Evolutionary conservation across 2,329 filamentous ascomycete species (phyloP), one percentile per base, ranked within the genome.

Genomic region (Ceratocystis diversiconidia): DNA sequence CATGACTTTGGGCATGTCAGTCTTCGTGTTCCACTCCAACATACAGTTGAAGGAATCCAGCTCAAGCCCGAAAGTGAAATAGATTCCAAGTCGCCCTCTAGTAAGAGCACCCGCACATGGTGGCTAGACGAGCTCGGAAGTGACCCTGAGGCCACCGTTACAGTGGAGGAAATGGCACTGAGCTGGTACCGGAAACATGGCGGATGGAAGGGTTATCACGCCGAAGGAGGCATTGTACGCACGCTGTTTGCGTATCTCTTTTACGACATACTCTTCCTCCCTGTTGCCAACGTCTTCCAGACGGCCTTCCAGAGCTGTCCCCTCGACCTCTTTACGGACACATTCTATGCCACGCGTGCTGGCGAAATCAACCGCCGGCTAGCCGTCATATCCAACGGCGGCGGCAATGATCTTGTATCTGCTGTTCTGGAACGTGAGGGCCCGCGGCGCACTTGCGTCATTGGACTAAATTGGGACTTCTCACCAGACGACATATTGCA

Each of bases 241-340:
- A 99, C 94, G 0, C 79, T 99, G 30, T 92, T 92, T 74, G 88
- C 86, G 15, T 92, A 94, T 72, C 83, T 99, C 19, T 96, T 97
- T 78, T 94, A 87, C 77, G 92, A 99, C 74, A 83, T 97, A 28
- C 78, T 99, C 5, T 97, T 97, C 75, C 80, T 90, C 30, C 96
- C 95, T 74, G 83, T 97, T 4, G 92, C 94, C 30, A 96, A 97
- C 71, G 92, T 99, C 65, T 99, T 99, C 74, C 92, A 97, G 73
- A 99, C 94, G 5, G 84, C 88, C 0, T 99, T 90, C 73, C 94
- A 99, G 75, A 95, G 90, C 0, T 96, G 90, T 72, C 94, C 94
- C 0, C 78, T 99, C 2, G 94, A 99, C 73, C 78, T 99, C 5
- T 88, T 95, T 73, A 96, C 92, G 0, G 94, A 99, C 73, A 86